A percentile compares a stretch with the other conserved stretches of the same genome.
Conservation (phyloP, 2,329 filamentous ascomycete genomes). For the Tolypocladium pustulatum region DNA sequence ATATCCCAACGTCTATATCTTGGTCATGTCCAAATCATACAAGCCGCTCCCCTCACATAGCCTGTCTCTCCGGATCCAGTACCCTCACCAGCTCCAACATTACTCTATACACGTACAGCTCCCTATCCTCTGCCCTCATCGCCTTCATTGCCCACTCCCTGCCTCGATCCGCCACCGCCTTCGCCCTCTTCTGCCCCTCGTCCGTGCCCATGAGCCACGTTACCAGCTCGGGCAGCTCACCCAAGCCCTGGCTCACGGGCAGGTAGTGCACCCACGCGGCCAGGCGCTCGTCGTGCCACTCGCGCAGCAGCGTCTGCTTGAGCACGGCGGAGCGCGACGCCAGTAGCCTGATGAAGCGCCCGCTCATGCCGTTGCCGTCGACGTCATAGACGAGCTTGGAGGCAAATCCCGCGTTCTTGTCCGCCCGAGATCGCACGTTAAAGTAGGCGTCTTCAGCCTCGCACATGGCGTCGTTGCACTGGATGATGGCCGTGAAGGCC, state of each 20-base stretch:
- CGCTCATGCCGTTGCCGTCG: constrained; percentile 46
- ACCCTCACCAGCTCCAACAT: constrained; percentile 44
- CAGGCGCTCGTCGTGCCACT: constrained; percentile 49
- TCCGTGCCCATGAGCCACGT: constrained; percentile 31
- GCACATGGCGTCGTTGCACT: constrained; percentile 29
- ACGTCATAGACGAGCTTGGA: constrained; percentile 38
- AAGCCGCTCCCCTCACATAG: not conserved
- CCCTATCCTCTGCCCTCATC: constrained; percentile 47
- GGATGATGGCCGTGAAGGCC: constrained; percentile 33
- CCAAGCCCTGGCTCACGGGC: constrained; percentile 36
- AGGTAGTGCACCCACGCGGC: constrained; percentile 47
- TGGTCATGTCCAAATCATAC: too few relatives aligned
- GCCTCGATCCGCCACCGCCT: constrained; percentile 41
- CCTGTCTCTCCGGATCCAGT: constrained; percentile 19
- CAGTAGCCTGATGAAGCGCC: constrained; percentile 40
- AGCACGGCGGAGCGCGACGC: constrained; percentile 34
- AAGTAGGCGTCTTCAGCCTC: constrained; percentile 22
- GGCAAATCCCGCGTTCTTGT: constrained; percentile 22
- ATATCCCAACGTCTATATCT: too few relatives aligned
- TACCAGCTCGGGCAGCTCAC: constrained; percentile 42
- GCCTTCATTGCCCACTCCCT: constrained; percentile 42
- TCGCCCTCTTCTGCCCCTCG: constrained; percentile 35
- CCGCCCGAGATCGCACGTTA: constrained; percentile 16
- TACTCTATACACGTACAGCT: constrained; percentile 49
- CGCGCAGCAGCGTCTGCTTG: constrained; percentile 41